These are phyloP conservation scores for Russula virescens DNA, from an alignment of 768 basidiomycete genomes.

Conservation along the genomic window DNA sequence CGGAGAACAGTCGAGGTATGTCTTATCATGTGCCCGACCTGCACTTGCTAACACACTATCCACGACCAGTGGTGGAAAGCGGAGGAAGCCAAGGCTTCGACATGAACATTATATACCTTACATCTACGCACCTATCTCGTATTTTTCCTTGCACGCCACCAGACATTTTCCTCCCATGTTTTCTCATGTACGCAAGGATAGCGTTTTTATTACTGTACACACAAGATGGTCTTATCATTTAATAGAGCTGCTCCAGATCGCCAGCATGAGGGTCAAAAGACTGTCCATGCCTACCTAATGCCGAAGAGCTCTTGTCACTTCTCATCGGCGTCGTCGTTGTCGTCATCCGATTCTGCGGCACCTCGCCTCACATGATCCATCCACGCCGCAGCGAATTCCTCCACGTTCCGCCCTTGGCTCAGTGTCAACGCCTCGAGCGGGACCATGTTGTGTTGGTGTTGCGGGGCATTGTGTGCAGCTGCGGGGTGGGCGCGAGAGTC, in stretches of 20 bases:
- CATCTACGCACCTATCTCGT: background rate
- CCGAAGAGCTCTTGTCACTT: background rate
- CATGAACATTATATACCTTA: constrained; percentile 3
- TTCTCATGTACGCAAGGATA: background rate
- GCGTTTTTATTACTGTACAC: background rate
- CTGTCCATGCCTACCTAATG: background rate
- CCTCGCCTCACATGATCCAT: constrained; percentile 44
- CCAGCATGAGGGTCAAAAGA: background rate
- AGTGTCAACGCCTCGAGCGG: constrained; percentile 83
- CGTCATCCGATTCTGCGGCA: constrained; percentile 17
- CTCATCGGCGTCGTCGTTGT: background rate
- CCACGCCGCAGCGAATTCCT: constrained; percentile 68
- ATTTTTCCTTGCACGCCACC: background rate
- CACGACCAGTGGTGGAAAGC: constrained; percentile 23
- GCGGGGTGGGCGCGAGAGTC: constrained; percentile 70
- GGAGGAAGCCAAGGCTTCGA: constrained; percentile 20
- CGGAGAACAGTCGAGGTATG: constrained; percentile 65
- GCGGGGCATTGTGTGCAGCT: constrained; percentile 60
- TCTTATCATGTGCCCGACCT: background rate
- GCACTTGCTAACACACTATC: background rate
- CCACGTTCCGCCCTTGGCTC: constrained; percentile 64
- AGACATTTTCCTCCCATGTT: background rate
- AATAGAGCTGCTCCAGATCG: background rate
- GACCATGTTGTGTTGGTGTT: constrained; percentile 82
- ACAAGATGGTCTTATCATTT: background rate